Evolutionary conservation across 1,284 basidiomycete genomes (phyloP).

Genomic region (Cutaneotrichosporon arboriforme): DNA sequence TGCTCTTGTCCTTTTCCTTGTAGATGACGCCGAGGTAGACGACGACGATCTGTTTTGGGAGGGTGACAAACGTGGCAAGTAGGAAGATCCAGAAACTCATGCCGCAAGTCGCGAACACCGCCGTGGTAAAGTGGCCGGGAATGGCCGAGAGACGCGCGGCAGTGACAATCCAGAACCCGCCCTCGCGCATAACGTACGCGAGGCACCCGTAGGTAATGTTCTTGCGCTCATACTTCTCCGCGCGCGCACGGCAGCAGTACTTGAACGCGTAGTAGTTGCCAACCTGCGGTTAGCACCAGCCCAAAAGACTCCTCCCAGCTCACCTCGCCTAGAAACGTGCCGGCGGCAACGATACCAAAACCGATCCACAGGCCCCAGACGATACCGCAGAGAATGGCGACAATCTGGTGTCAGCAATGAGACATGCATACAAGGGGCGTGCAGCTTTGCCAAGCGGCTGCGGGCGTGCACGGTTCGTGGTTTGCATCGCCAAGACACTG

Average conservation of each 20-base stretch:
- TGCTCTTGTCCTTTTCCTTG: conserved; percentile 49
- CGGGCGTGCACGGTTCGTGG: no score
- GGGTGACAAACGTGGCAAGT: conserved; percentile 65
- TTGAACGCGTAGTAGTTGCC: conserved; percentile 47
- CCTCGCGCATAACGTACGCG: conserved; percentile 67
- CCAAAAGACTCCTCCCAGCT: no score
- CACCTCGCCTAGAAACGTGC: conserved; percentile 41
- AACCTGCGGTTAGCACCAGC: neutral
- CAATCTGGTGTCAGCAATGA: conserved; percentile 26
- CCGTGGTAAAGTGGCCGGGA: conserved; percentile 56
- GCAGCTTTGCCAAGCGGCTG: neutral
- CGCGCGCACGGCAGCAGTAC: conserved; percentile 55
- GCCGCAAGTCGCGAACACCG: conserved; percentile 72
- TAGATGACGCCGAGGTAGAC: conserved; percentile 69
- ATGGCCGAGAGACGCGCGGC: conserved; percentile 71
- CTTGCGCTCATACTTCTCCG: conserved; percentile 64
- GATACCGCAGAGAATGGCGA: conserved; percentile 40
- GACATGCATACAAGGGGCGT: neutral
- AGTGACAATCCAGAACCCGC: conserved; percentile 70
- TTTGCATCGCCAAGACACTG: no score
- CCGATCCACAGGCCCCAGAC: conserved; percentile 46
- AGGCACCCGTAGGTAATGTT: conserved; percentile 71
- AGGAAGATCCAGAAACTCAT: conserved; percentile 65
- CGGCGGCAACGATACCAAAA: conserved; percentile 39
- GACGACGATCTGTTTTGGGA: conserved; percentile 70